Evolutionary conservation across 805 yeast genomes (phyloP).

Genomic region (Dipodascus albidus): DNA sequence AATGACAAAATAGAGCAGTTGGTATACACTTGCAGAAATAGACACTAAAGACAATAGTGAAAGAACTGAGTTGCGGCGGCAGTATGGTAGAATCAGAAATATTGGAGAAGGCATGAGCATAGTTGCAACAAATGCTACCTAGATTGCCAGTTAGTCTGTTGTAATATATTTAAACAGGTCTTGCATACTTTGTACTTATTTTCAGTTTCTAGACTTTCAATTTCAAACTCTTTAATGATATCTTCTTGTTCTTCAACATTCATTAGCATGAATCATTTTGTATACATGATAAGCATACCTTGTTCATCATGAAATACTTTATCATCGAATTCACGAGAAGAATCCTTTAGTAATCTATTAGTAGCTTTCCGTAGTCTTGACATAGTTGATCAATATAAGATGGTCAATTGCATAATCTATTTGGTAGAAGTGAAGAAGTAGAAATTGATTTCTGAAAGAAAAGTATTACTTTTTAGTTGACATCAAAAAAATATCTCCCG

Average conservation of each 20-base stretch:
- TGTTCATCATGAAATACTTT: constrained; percentile 11
- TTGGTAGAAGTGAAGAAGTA: too few species aligned
- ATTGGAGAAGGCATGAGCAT: constrained; percentile 24
- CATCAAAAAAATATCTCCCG: constrained; percentile 12
- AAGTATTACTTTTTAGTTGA: too few species aligned
- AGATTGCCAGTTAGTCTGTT: too few species aligned
- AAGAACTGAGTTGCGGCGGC: constrained; percentile 19
- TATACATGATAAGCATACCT: too few species aligned
- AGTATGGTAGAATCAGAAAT: constrained; percentile 19
- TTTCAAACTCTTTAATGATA: constrained; percentile 16
- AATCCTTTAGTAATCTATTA: constrained; percentile 8
- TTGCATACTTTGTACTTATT: constrained; percentile 11
- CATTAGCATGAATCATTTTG: too few species aligned
- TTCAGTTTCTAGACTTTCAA: constrained; percentile 16
- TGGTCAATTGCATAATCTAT: too few species aligned
- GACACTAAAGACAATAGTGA: constrained; percentile 20
- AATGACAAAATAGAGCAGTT: constrained; percentile 10
- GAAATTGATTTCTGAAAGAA: too few species aligned
- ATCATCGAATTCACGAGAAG: constrained; percentile 8
- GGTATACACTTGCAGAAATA: constrained; percentile 15
- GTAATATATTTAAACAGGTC: too few species aligned
- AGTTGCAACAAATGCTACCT: constrained; percentile 18
- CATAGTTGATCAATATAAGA: too few species aligned
- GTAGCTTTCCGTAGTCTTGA: constrained; percentile 16
- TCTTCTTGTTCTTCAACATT: constrained; percentile 24